A percentile compares a stretch with the other conserved stretches of the same genome.
These are phyloP conservation scores for Mycena belliarum DNA, from an alignment of 768 basidiomycete species.

Conservation along the genomic window DNA sequence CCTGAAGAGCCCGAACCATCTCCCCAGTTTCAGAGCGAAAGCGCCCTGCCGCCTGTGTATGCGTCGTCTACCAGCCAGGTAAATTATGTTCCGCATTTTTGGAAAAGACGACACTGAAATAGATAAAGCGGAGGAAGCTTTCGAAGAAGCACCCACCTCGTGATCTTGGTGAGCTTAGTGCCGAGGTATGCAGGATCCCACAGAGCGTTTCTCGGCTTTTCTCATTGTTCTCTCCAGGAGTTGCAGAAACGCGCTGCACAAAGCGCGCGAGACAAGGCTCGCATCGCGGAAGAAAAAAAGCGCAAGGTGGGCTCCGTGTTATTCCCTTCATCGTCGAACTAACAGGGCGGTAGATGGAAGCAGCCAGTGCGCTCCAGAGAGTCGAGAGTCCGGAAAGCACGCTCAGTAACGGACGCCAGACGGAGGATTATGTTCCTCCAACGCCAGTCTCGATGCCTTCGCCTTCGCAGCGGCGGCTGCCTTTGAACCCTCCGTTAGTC, in stretches of 20 bases:
- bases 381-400: constrained; percentile 9
- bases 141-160: constrained; percentile 2
- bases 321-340: not conserved
- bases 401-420: not conserved
- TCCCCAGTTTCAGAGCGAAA: not conserved
- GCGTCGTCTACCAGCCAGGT: not conserved
- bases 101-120: not conserved
- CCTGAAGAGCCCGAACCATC: not conserved
- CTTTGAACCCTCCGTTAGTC: constrained; percentile 1
- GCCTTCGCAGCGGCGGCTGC: constrained; percentile 19
- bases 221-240: constrained; percentile 24
- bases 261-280: constrained; percentile 39
- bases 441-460: constrained; percentile 26
- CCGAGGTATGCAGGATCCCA: constrained; percentile 8
- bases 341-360: not conserved
- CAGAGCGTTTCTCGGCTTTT: too few relatives aligned
- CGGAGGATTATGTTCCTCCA: constrained; percentile 17
- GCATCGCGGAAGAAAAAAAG: constrained; percentile 30
- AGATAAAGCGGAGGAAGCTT: not conserved
- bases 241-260: constrained; percentile 36
- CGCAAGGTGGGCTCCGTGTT: constrained; percentile 1
- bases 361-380: not conserved
- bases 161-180: constrained; percentile 10
- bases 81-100: not conserved
- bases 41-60: not conserved